Conservation (phyloP, 768 basidiomycete genomes). For the Leccinum subtestaceum region DNA sequence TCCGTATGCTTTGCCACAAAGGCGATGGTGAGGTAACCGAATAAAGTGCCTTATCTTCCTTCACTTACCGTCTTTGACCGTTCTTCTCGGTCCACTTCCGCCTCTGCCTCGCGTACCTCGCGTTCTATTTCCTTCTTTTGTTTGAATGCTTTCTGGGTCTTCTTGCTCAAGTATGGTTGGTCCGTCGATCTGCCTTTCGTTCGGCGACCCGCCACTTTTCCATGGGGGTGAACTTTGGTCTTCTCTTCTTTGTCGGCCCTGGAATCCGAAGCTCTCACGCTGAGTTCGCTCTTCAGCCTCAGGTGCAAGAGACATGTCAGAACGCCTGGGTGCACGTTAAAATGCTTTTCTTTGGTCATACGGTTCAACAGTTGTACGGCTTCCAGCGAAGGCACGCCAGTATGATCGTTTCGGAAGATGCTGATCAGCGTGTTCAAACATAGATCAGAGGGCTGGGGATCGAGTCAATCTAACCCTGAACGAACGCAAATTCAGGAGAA, state of each 20-base stretch:
- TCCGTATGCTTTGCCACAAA: slow-evolving; percentile 79
- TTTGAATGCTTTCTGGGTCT: slow-evolving; percentile 77
- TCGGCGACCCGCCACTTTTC: slow-evolving; percentile 38
- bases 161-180: slow-evolving; percentile 86
- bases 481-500: slow-evolving; percentile 4
- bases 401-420: slow-evolving; percentile 80
- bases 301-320: slow-evolving; percentile 81
- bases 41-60: slow-evolving; percentile 7
- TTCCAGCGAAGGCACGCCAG: slow-evolving; percentile 81
- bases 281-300: slow-evolving; percentile 83
- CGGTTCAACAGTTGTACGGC: slow-evolving; percentile 87
- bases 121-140: slow-evolving; percentile 88
- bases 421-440: slow-evolving; percentile 79
- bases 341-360: slow-evolving; percentile 93
- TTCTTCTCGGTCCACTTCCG: slow-evolving; percentile 90
- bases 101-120: slow-evolving; percentile 92
- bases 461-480: slow-evolving; percentile 9
- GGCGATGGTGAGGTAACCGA: slow-evolving; percentile 21
- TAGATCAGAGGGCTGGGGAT: slow-evolving; percentile 71
- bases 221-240: slow-evolving; percentile 37
- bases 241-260: slow-evolving; percentile 55
- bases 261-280: slow-evolving; percentile 72
- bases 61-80: slow-evolving; percentile 70
- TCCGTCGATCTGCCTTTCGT: slow-evolving; percentile 57
- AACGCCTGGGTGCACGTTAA: slow-evolving; percentile 86